Percentiles rank a stretch among this genome's conserved stretches.
phyloP scores from a whole-genome alignment of 257 asterid species.

The Scutellaria galericulata region DNA sequence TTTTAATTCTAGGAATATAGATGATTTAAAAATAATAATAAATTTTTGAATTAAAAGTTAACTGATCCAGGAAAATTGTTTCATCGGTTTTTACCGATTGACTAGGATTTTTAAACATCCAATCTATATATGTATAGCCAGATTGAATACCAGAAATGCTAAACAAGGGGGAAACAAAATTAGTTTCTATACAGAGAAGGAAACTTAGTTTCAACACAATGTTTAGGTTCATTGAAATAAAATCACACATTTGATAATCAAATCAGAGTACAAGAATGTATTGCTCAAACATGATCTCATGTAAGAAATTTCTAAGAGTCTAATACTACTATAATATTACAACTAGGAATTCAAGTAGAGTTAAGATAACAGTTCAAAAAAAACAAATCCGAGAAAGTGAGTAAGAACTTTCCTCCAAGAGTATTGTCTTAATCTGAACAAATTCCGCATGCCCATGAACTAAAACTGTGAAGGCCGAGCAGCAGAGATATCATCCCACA shows the following conservation, averaged over 20 bases:
- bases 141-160: neutral
- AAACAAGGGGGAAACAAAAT: neutral
- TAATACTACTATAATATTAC: constrained; percentile 40
- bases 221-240: constrained; percentile 22
- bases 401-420: constrained; percentile 29
- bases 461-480: constrained; percentile 23
- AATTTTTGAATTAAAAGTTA: too few species aligned
- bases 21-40: too few species aligned
- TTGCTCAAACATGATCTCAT: constrained; percentile 28
- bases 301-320: constrained; percentile 31
- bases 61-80: too few species aligned
- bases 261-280: constrained; percentile 33
- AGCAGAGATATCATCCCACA: constrained; percentile 24
- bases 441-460: constrained; percentile 25
- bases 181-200: neutral
- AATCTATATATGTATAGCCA: too few species aligned
- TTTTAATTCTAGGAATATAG: too few species aligned
- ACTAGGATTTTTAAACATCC: too few species aligned
- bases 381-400: constrained; percentile 12
- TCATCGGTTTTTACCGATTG: too few species aligned
- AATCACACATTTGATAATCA: constrained; percentile 23
- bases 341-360: constrained; percentile 11
- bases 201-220: neutral
- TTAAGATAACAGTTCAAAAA: neutral
- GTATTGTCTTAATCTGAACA: constrained; percentile 24